A percentile compares a stretch with the other conserved stretches of the same genome.
Conservation (phyloP, 371 early-diverging fungal species). For the Apophysomyces ossiformis region DNA sequence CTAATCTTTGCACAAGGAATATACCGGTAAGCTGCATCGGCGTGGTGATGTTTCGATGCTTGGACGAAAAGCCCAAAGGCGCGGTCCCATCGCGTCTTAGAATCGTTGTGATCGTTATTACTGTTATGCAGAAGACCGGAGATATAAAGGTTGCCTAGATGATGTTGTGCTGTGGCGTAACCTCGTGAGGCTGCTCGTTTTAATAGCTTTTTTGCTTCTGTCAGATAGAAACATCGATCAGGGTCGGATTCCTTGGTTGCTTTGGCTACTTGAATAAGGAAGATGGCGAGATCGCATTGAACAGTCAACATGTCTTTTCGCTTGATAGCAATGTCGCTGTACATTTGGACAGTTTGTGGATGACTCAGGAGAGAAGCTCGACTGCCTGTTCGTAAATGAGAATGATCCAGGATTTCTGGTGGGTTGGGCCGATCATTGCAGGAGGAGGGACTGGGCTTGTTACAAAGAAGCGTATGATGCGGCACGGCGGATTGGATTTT, state of each 20-base stretch:
- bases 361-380: conserved; percentile 54
- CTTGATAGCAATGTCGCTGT: conserved; percentile 71
- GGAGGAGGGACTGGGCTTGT: too few relatives aligned
- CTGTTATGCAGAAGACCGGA: conserved; percentile 42
- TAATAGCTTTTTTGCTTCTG: conserved; percentile 48
- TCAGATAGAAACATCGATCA: conserved; percentile 22
- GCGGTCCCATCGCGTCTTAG: conserved; percentile 53
- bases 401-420: conserved; percentile 31
- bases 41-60: conserved; percentile 58
- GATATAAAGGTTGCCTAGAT: conserved; percentile 50
- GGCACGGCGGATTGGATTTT: too few relatives aligned
- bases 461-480: too few relatives aligned
- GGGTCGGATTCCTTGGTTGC: conserved; percentile 26
- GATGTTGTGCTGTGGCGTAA: conserved; percentile 50
- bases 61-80: conserved; percentile 58
- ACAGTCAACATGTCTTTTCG: conserved; percentile 60
- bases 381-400: conserved; percentile 50
- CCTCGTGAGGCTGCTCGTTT: conserved; percentile 45
- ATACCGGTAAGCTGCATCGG: conserved; percentile 49
- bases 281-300: conserved; percentile 70
- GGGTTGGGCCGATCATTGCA: too few relatives aligned
- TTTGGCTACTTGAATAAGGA: conserved; percentile 57
- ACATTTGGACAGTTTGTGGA: conserved; percentile 66
- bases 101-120: conserved; percentile 31
- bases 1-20: not conserved